Base-by-base conservation (phyloP, 768 basidiomycete genomes). In the Boletellus ananiceps region DNA sequence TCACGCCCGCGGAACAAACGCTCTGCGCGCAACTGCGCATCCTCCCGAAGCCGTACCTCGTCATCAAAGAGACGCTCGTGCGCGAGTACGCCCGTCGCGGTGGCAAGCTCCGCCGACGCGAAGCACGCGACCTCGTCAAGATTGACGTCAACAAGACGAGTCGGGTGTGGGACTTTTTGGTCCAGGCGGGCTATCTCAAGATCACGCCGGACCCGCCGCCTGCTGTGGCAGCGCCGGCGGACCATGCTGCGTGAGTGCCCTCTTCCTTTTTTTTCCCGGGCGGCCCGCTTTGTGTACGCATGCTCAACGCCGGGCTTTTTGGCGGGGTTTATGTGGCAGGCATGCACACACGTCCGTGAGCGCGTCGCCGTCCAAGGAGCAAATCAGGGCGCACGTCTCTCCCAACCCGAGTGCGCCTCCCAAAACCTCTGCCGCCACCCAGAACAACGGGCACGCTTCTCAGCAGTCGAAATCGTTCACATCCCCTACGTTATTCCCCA, bases 111-210 rank as follows among this genome's bases (percentile, higher is more conserved):
- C 86, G 88, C 42, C 79, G 89, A 27, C 77, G 93, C 46, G 93
- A 96, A 66, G 92, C 93, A 11, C 80, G 89, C 44, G 90, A 91
- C 66, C 74, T 95, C 51, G 84, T 94, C 57, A 93, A 91, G 68
- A 90, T 96, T 54, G 93, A 93, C 64, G 89, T 91, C 53, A 90
- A 91, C 67, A 95, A 96, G 69, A 93, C 90, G 1, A 86, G 84
- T 67, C 76, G 88, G 35, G 88, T 93, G 29, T 96, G 92, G 89
- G 93, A 95, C 63, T 94, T 92, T 65, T 74, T 95, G 27, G 88
- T 91, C 2, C 86, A 89, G 60, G 81, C 86, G 5, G 92, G 93
- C 13, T 88, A 83, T 66, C 72, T 89, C 56, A 86, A 82, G 59
- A 86, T 89, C 50, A 80, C 77, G 1, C 71, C 76, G 2, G 83